Evolutionary conservation across 108 stramenopile genomes (phyloP).

Genomic region (Mediolabrus comicus): DNA sequence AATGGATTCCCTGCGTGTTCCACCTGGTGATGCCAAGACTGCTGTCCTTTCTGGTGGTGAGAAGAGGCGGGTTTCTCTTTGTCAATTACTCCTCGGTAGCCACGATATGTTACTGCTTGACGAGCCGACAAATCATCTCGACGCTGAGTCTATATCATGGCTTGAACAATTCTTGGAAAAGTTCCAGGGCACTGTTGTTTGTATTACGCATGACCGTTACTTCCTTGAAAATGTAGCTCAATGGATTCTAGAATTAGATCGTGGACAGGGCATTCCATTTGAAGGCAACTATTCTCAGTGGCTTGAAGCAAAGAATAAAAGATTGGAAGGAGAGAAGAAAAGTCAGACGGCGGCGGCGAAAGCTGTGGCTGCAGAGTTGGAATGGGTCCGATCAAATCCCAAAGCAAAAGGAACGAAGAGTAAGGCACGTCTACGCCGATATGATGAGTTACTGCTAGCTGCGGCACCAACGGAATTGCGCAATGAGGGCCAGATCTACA

Average conservation of each 20-base stretch:
- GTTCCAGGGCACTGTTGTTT: conserved; percentile 95
- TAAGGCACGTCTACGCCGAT: conserved; percentile 88
- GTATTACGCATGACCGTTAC: conserved; percentile 93
- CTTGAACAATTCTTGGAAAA: conserved; percentile 86
- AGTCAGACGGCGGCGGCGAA: conserved; percentile 73
- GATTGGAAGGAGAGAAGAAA: conserved; percentile 87
- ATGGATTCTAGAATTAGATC: conserved; percentile 97
- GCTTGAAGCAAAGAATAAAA: conserved; percentile 89
- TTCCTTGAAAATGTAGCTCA: conserved; percentile 94
- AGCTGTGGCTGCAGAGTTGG: conserved; percentile 81
- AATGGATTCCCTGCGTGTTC: conserved; percentile 79
- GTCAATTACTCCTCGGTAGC: conserved; percentile 78
- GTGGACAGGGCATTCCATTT: conserved; percentile 90
- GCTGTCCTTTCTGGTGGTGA: conserved; percentile 93
- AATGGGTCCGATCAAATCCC: conserved; percentile 90
- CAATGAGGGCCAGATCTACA: conserved; percentile 88
- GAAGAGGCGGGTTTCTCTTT: conserved; percentile 92
- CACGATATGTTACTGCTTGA: conserved; percentile 93
- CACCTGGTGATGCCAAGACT: conserved; percentile 77
- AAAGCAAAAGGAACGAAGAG: conserved; percentile 90
- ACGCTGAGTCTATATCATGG: conserved; percentile 83
- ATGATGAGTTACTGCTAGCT: conserved; percentile 85
- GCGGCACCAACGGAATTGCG: conserved; percentile 76
- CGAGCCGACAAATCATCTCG: conserved; percentile 57
- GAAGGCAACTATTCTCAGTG: conserved; percentile 95